These are phyloP conservation scores for Fraxinus dipetala DNA, from an alignment of 305 asterid species.

Conservation along the genomic window DNA sequence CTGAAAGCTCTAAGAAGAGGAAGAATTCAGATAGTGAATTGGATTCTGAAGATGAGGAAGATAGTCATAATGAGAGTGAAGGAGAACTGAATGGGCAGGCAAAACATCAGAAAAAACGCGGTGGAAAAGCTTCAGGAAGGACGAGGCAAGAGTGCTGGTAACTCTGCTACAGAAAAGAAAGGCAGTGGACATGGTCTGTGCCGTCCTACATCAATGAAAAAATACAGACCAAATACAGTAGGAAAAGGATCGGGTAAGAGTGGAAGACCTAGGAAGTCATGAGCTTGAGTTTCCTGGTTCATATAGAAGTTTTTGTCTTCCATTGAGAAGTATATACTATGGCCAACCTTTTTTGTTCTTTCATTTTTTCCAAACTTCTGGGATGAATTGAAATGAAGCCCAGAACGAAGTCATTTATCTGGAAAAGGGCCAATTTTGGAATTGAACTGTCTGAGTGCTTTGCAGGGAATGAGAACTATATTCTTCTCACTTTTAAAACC, in stretches of 20 bases:
- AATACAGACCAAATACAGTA: constrained; percentile 27
- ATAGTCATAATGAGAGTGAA: constrained; percentile 48
- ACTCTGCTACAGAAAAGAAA: constrained; percentile 35
- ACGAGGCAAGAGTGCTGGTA: constrained; percentile 44
- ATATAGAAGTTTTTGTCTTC: constrained; percentile 15
- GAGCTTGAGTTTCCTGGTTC: constrained; percentile 18
- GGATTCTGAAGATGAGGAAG: constrained; percentile 53
- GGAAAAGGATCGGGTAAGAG: constrained; percentile 56
- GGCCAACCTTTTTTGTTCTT: not conserved
- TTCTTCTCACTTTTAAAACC: not conserved
- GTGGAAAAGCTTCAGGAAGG: constrained; percentile 48
- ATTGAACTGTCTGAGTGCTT: constrained; percentile 6
- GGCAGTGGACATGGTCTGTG: constrained; percentile 70
- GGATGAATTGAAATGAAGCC: constrained; percentile 31
- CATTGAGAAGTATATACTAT: constrained; percentile 22
- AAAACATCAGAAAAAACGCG: constrained; percentile 16
- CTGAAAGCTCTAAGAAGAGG: constrained; percentile 61
- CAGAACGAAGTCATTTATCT: constrained; percentile 30
- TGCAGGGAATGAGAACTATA: not conserved
- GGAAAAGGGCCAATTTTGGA: constrained; percentile 12
- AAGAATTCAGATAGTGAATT: constrained; percentile 55
- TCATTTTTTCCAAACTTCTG: constrained; percentile 20
- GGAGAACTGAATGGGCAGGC: constrained; percentile 49
- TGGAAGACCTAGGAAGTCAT: constrained; percentile 67
- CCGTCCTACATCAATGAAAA: constrained; percentile 46